Conservation (phyloP, 1,284 basidiomycete genomes). For the Boletus semigastroideus region DNA sequence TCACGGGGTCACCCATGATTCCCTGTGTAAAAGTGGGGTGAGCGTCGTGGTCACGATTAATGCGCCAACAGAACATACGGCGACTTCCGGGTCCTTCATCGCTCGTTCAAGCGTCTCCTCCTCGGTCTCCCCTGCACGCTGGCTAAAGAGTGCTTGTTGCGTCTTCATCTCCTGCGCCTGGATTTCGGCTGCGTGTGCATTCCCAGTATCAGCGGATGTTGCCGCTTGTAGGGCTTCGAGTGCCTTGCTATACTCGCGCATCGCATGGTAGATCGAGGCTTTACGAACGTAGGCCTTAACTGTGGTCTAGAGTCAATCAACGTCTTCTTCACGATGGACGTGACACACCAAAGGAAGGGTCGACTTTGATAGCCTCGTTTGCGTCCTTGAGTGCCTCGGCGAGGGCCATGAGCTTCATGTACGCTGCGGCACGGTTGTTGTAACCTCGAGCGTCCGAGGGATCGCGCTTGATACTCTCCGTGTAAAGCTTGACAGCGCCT, state of each 20-base stretch:
- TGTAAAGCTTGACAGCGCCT: slow-evolving; percentile 90
- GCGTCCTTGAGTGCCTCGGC: slow-evolving; percentile 97
- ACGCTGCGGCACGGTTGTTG: slow-evolving; percentile 96
- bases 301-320: slow-evolving; percentile 27
- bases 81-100: slow-evolving; percentile 97
- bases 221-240: slow-evolving; percentile 80
- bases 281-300: slow-evolving; percentile 98
- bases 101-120: slow-evolving; percentile 92
- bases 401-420: slow-evolving; percentile 92
- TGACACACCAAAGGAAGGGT: slow-evolving; percentile 75
- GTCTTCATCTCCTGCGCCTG: slow-evolving; percentile 76
- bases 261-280: slow-evolving; percentile 80
- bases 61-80: slow-evolving; percentile 50
- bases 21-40: slow-evolving; percentile 40
- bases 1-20: slow-evolving; percentile 86
- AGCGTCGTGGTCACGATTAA: neutral
- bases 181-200: slow-evolving; percentile 82
- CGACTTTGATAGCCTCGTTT: slow-evolving; percentile 90
- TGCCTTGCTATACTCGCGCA: slow-evolving; percentile 92
- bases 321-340: neutral
- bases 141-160: slow-evolving; percentile 77
- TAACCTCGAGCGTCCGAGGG: slow-evolving; percentile 90
- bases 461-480: slow-evolving; percentile 95
- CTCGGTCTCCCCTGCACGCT: slow-evolving; percentile 87
- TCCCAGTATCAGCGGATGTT: slow-evolving; percentile 70